These are phyloP conservation scores for Adansonia madagascariensis DNA, from an alignment of 441 rosid species.

Conservation along the genomic window DNA sequence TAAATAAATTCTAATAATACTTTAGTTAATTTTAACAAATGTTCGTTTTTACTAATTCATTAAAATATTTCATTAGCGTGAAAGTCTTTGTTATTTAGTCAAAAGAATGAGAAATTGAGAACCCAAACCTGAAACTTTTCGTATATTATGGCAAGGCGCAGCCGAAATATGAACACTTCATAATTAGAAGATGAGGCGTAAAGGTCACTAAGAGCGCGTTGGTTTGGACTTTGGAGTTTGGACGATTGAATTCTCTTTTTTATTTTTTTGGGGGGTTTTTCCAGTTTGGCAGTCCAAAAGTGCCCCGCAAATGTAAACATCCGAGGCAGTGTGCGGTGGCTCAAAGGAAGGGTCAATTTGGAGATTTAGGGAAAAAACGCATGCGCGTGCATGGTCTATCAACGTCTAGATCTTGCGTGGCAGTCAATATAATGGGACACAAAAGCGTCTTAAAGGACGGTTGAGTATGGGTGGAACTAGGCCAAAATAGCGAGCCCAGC, in stretches of 20 bases:
- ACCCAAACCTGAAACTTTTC: neutral
- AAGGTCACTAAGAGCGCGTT: neutral
- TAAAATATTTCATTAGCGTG: neutral
- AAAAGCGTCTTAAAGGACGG: neutral
- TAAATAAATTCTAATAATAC: no score
- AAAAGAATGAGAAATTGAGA: neutral
- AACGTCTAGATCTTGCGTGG: constrained; percentile 22
- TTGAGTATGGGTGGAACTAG: neutral
- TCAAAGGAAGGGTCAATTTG: constrained; percentile 24
- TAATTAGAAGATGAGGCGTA: neutral
- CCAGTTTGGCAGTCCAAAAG: neutral
- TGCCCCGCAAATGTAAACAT: neutral
- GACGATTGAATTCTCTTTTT: neutral
- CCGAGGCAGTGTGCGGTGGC: neutral
- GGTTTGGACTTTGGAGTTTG: neutral
- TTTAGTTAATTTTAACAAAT: no score
- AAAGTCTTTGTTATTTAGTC: no score
- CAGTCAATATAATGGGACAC: constrained; percentile 28
- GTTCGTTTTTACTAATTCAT: neutral
- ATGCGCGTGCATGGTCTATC: constrained; percentile 43
- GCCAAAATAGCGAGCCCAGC: neutral
- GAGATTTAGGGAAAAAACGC: constrained; percentile 29
- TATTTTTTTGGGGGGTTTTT: neutral
- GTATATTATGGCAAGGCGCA: neutral
- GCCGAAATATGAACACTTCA: constrained; percentile 11